Base-by-base conservation (phyloP, 805 yeast species). In the Brettanomyces nanus region DNA sequence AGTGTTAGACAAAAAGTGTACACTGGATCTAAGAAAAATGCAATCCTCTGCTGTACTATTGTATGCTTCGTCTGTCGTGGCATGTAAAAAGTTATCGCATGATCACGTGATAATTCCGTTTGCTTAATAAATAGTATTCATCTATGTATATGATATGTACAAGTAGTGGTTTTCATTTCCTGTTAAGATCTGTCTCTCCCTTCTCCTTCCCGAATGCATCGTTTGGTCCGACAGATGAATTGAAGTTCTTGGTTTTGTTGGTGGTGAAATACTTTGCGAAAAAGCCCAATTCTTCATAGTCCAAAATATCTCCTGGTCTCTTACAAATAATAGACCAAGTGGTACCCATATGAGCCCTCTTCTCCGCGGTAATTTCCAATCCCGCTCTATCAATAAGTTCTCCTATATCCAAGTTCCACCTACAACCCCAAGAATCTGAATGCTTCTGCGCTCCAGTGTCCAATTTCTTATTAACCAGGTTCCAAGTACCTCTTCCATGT, bases 321-420 rank as follows among this genome's bases (percentile, higher is more conserved):
- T 84, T 84, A 31, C 86, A 82, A 6, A 82, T 77, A 47, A 82
- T 68, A 61, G 82, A 73, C 92, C 92, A 89, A 4, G 96, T 86
- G 1, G 97, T 84, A 17, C 97, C 97, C 44, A 92, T 70, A 62
- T 92, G 97, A 17, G 77, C 77, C 46, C 95, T 68, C 45, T 75
- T 76, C 51, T 85, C 90, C 47, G 76, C 78, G 2, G 87, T 85
- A 31, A 92, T 73, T 46, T 83, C 89, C 39, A 92, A 66, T 0
- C 95, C 95, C 5, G 95, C 79, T 41, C 77, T 77, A 54, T 83
- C 89, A 20, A 92, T 70, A 29, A 92, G 68, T 49, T 82, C 94
- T 19, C 89, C 95, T 47, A 92, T 85, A 54, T 92, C 97, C 45
- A 92, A 65, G 55, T 92, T 92, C 97, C 97, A 92, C 53, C 97